These are phyloP conservation scores for Punctularia strigosozonata DNA, from an alignment of 768 basidiomycete species.

Conservation along the genomic window DNA sequence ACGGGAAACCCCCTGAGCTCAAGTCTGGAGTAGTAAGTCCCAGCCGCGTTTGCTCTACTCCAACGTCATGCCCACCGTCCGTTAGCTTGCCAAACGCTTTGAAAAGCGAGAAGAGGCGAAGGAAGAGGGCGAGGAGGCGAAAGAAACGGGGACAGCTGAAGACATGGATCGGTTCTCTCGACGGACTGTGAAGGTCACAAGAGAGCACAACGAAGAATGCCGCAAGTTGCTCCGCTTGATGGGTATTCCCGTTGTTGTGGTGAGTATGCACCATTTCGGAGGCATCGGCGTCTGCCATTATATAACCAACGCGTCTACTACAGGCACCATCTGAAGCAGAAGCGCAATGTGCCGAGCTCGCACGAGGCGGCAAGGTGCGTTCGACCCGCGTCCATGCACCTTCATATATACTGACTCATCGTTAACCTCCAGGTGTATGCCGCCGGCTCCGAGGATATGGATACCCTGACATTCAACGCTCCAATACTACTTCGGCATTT, in stretches of 20 bases:
- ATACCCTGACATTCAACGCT: conserved; percentile 90
- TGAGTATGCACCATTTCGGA: conserved; percentile 27
- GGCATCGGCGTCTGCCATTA: background rate
- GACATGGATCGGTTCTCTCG: conserved; percentile 86
- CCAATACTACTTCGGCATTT: conserved; percentile 91
- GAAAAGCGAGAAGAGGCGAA: conserved; percentile 87
- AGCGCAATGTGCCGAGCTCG: conserved; percentile 96
- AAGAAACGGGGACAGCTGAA: conserved; percentile 89
- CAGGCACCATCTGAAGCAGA: conserved; percentile 98
- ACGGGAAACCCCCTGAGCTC: conserved; percentile 95
- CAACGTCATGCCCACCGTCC: background rate
- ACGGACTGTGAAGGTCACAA: conserved; percentile 89
- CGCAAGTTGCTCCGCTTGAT: conserved; percentile 77
- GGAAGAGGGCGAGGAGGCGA: conserved; percentile 91
- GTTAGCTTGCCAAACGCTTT: conserved; percentile 90
- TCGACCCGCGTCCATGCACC: background rate
- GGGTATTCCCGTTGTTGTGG: conserved; percentile 94
- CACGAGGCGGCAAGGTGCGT: conserved; percentile 81
- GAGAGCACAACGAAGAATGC: conserved; percentile 95
- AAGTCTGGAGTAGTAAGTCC: conserved; percentile 89
- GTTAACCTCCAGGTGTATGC: conserved; percentile 67
- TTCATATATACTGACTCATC: background rate
- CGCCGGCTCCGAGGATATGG: conserved; percentile 99
- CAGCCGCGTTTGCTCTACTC: background rate
- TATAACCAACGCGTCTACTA: background rate